Base-by-base conservation (phyloP, 2,329 filamentous ascomycete species). In the Karstenula rhodostoma region DNA sequence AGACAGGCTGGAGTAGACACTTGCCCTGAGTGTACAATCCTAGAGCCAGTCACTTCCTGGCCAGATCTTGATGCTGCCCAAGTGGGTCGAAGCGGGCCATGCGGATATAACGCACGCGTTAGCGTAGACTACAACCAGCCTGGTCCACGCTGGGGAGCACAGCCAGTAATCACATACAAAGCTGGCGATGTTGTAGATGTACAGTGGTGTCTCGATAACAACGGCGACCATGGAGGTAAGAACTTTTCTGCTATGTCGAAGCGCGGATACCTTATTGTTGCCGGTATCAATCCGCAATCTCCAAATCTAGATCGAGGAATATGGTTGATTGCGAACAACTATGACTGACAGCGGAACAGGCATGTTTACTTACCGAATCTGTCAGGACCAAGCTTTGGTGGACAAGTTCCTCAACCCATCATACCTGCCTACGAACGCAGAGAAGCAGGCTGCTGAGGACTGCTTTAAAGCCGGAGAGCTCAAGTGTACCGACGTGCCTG, bases 331-430 rank as follows among this genome's bases (percentile, higher is more conserved):
- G 8, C 23, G 4, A 27, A 15, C 7, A 22, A 23, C 13, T 13
- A 25, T 17, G 13, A 46, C 27, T 47, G 22, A 48, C 33, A 17
- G 19, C 12, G 22, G 19, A 23, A 27, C 22, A 48, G 63, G 72
- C 62, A 76, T 76, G 73, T 75, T 75, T 55, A 64, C 57, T 33
- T 76, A 76, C 62, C 72, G 73, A 56, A 73, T 76, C 54, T 76
- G 73, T 61, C 72, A 74, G 56, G 61, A 76, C 29, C 73, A 75
- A 47, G 65, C 63, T 22, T 56, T 76, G 6, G 72, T 76, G 4
- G 63, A 76, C 57, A 74, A 75, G 55, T 63, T 76, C 22, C 35
- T 74, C n/a, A 69, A 65, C 1, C 68, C 73, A 1, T 66, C 64
- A 3, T 75, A 75, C 40, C 63, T 76, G 9, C 73, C 73, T n/a